A percentile compares a stretch with the other conserved stretches of the same genome.
Evolutionary conservation across 179 eudicot species (phyloP).

Genomic region (Amaranthus tricolor): DNA sequence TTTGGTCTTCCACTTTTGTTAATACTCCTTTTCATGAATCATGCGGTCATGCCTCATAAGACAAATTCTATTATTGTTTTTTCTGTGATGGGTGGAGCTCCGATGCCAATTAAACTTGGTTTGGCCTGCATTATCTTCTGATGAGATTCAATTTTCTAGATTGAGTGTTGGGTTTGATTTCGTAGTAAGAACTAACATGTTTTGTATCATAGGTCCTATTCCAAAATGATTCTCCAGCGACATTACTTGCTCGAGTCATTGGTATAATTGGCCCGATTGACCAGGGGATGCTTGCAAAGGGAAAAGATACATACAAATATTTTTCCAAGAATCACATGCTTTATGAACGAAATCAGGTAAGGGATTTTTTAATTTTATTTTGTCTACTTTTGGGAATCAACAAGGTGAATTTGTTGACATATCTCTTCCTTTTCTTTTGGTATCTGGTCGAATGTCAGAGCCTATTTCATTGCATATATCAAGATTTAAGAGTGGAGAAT

Average conservation of each 20-base stretch:
- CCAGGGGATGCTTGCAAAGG: conserved; percentile 89
- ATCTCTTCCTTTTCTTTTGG: neutral
- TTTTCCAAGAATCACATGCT: conserved; percentile 98
- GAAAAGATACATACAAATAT: conserved; percentile 88
- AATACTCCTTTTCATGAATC: neutral
- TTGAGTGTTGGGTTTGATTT: neutral
- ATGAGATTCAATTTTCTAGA: neutral
- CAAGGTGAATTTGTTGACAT: no score
- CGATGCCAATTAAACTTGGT: neutral
- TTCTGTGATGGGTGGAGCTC: neutral
- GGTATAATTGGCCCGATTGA: conserved; percentile 85
- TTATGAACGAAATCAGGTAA: conserved; percentile 96
- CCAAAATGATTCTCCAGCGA: conserved; percentile 98
- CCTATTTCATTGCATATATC: neutral
- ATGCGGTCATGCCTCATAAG: neutral
- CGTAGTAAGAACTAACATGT: neutral
- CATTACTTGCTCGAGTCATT: conserved; percentile 90
- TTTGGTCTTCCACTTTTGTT: neutral
- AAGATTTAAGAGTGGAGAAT: neutral
- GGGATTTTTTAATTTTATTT: conserved; percentile 10
- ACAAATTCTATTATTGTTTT: neutral
- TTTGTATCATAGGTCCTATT: conserved; percentile 70
- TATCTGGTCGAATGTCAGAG: neutral
- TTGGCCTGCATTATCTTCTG: conserved; percentile 3
- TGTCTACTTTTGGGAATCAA: neutral